A percentile compares a stretch with the other conserved stretches of the same genome.
These are phyloP conservation scores for Wickerhamiella cacticola DNA, from an alignment of 805 yeast species.

Conservation along the genomic window DNA sequence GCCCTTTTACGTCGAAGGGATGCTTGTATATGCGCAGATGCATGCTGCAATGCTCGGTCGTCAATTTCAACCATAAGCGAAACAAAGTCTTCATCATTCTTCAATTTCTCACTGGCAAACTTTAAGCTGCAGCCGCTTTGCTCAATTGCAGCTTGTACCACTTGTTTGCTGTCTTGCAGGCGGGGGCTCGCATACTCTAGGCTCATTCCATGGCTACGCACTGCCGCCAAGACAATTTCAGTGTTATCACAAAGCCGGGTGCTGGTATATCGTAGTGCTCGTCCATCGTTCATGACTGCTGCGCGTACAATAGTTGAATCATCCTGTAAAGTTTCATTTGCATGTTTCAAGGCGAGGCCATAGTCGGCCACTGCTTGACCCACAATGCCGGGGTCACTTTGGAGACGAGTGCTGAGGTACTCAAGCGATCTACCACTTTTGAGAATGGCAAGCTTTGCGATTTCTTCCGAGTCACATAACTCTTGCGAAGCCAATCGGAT, in stretches of 20 bases:
- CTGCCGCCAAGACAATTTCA: neutral
- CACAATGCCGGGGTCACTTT: neutral
- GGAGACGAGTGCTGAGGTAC: neutral
- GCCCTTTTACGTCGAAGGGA: neutral
- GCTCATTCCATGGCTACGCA: neutral
- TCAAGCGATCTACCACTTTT: slow-evolving; percentile 1
- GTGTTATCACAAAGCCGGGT: neutral
- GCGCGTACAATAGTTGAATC: neutral
- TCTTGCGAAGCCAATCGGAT: neutral
- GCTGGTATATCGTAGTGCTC: slow-evolving; percentile 1
- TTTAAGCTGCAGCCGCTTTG: neutral
- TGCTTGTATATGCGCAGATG: slow-evolving; percentile 5
- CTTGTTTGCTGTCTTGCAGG: neutral
- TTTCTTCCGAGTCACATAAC: neutral
- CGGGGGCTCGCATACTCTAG: neutral
- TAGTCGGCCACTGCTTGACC: neutral
- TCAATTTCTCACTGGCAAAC: neutral
- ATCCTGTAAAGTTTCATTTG: neutral
- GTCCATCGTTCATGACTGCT: neutral
- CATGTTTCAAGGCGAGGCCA: slow-evolving; percentile 1
- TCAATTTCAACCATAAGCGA: neutral
- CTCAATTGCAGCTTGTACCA: slow-evolving; percentile 1
- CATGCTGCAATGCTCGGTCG: neutral
- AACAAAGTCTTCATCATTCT: neutral
- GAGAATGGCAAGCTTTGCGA: neutral